Evolutionary conservation across 139 green algal species (phyloP).

Genomic region (Coelastrella sp.): DNA sequence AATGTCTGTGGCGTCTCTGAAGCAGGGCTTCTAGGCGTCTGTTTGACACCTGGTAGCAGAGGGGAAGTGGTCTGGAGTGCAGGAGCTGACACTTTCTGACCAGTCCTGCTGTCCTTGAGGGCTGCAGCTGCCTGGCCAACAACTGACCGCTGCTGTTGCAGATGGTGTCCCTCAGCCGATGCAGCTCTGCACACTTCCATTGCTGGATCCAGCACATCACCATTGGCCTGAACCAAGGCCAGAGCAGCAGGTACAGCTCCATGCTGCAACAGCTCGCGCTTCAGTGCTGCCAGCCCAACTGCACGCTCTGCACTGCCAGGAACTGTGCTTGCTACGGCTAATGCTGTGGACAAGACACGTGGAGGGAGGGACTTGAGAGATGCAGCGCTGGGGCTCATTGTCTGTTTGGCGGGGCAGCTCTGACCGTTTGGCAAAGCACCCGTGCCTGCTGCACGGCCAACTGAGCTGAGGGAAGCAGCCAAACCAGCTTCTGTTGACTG

Average conservation of each 20-base stretch:
- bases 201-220: too few species aligned
- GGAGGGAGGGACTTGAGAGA: not conserved
- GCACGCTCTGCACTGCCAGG: not conserved
- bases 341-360: not conserved
- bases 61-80: too few species aligned
- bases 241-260: not conserved
- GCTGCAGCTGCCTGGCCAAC: not conserved
- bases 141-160: not conserved
- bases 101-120: not conserved
- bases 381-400: not conserved
- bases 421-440: not conserved
- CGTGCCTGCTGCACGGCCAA: not conserved
- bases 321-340: not conserved
- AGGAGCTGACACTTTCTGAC: too few species aligned
- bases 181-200: too few species aligned
- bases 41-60: too few species aligned
- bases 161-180: not conserved
- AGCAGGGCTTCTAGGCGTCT: too few species aligned
- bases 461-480: not conserved
- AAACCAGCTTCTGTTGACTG: constrained; percentile 6
- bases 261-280: constrained; percentile 17
- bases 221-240: not conserved
- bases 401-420: not conserved
- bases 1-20: not conserved
- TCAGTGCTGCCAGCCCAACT: not conserved